Evolutionary conservation across 805 yeast genomes (phyloP), one percentile per base, ranked within the genome.

Genomic region (Middelhovenomyces tepae): DNA sequence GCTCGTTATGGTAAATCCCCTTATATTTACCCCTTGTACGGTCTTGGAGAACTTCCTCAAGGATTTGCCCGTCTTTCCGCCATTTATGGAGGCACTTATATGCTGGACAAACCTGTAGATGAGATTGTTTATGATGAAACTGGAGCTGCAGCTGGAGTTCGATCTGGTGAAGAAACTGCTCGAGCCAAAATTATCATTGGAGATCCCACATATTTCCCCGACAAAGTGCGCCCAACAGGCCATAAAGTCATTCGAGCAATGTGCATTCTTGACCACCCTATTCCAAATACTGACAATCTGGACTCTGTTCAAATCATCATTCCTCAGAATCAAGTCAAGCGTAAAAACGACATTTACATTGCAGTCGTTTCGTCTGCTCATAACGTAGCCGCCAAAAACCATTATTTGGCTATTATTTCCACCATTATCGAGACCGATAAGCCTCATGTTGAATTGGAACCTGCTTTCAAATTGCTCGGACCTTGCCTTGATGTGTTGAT

Each of bases 31-130:
- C 98, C 98, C 30, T 66, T 89, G 51, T 91, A 91, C 54, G 98
- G 98, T 5, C 70, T 91, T 38, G 98, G 98, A 33, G 98, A 91
- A 60, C 69, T 91, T 39, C 98, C 98, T n/a, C 98, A 91, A 63
- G 98, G 96, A 6, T 91, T 91, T 65, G 96, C 97, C 7, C 73
- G 98, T 56, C 73, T 91, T 41, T 78, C 94, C 33, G 98, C 98
- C 16, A 89, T 91, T 45, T 86, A 91, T 54, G 98, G 98, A 44
- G 98, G 98, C 51, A 89, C 97, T 13, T 91, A 86, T 56, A 91
- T 91, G 98, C 73, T 91, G 53, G 95, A 86, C 56, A 89, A 94
- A 20, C 95, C 96, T 30, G 76, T 91, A 42, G 94, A 91, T 40
- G 94, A 89, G 61, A 71, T 87, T 13, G 67, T 82, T 32, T 87